phyloP scores from a whole-genome alignment of 805 yeast species.

The Tetrapisispora nanseiensis region DNA sequence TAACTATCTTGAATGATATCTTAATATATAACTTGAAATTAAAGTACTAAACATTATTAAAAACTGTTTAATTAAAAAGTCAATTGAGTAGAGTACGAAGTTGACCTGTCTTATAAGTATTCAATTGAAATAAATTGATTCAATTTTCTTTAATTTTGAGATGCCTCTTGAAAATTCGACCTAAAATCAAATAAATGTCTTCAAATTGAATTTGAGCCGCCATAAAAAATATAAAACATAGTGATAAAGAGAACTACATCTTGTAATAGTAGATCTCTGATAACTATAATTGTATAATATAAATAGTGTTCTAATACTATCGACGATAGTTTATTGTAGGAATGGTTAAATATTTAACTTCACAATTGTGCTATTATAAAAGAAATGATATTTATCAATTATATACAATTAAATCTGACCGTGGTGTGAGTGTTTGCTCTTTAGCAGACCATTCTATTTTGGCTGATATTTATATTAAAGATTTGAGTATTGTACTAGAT shows the following conservation, averaged over 20 bases:
- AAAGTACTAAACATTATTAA: too few species aligned
- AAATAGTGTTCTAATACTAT: background rate
- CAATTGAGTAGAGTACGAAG: too few species aligned
- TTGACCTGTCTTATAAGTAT: too few species aligned
- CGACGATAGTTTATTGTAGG: background rate
- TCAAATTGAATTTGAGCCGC: too few species aligned
- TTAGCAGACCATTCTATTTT: constrained; percentile 14
- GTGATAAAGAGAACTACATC: too few species aligned
- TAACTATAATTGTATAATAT: too few species aligned
- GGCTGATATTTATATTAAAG: constrained; percentile 15
- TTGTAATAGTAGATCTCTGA: too few species aligned
- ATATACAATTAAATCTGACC: constrained; percentile 7
- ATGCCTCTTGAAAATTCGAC: background rate
- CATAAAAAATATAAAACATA: too few species aligned
- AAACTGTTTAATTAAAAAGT: too few species aligned
- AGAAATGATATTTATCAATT: constrained; percentile 14
- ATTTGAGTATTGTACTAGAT: constrained; percentile 10
- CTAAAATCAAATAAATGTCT: background rate
- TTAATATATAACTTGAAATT: too few species aligned
- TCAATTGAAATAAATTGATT: background rate
- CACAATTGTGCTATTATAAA: background rate
- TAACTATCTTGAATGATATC: too few species aligned
- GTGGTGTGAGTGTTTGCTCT: constrained; percentile 12
- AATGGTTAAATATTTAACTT: background rate
- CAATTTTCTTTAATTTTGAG: background rate